Base-by-base conservation (phyloP, 2,329 filamentous ascomycete genomes). In the Aspergillus candidus region DNA sequence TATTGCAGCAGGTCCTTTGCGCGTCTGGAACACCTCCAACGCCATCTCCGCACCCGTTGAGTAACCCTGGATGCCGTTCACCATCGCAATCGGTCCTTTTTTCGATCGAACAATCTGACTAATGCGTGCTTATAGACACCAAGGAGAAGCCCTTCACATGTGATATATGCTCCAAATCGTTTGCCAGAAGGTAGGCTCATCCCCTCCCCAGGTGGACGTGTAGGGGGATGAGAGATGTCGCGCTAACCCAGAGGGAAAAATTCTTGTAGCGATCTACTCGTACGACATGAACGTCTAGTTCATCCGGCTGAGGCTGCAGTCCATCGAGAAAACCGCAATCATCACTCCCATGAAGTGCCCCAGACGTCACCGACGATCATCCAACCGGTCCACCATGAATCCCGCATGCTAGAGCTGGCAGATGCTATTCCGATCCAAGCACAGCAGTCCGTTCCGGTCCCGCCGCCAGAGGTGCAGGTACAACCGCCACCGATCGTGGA, bases 141-240 rank as follows among this genome's bases (percentile, higher is more conserved):
- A 73, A 73, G 53, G 71, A 73, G 53, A 73, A 73, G 46, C 71
- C 71, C 10, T 73, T 73, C 49, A 69, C 70, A 46, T 73, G 71
- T 59, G 70, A 73, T 36, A 70, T 72, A 38, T 73, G 71, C 54
- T 66, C 66, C 48, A 73, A 73, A 54, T 71, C 69, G 13, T 73
- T 73, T 55, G 71, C 70, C 8, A 65, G 71, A 48, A 72, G 68
- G 68, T 70, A 60, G 56, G 48, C 38, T 34, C 8, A 13, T 43
- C 12, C 30, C 40, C 32, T 17, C 29, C 37, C 6, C 32, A 8
- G 22, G 22, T 27, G 7, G 22, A 27, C 8, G 22, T 27, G 8
- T 3, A 27, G 8, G 22, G 22, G 22, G 22, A 27, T 10, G 7
- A 10, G 22, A 10, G 8, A 27, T 27, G 22, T 49, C 52, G 52